Conservation (phyloP, 164 flowering plant species). For the Vitis riparia region DNA sequence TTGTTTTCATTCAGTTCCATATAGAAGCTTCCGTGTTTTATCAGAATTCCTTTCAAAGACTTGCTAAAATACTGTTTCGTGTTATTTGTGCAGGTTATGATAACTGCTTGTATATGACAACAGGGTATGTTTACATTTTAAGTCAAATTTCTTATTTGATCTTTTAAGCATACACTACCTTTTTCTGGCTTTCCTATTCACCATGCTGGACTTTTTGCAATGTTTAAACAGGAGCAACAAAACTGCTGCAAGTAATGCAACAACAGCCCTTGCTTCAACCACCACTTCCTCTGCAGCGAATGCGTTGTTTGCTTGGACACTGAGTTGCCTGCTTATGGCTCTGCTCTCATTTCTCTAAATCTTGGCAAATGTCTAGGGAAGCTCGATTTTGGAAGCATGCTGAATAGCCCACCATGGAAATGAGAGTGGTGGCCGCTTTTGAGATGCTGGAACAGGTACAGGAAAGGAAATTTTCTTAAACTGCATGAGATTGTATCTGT, state of each 20-base stretch:
- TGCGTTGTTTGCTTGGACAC: conserved; percentile 17
- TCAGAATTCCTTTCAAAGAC: background rate
- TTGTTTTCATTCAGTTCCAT: no score
- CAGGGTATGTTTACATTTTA: conserved; percentile 51
- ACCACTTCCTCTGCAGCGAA: conserved; percentile 25
- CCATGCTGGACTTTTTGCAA: background rate
- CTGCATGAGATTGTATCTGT: background rate
- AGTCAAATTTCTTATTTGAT: background rate
- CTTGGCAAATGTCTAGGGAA: background rate
- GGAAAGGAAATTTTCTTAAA: background rate
- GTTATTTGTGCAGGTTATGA: conserved; percentile 77
- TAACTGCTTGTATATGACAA: conserved; percentile 71
- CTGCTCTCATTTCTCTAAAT: conserved; percentile 10
- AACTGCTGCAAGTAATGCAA: conserved; percentile 43
- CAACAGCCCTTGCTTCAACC: conserved; percentile 33
- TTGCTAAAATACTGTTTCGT: background rate
- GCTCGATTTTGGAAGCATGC: background rate
- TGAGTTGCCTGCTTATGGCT: conserved; percentile 19
- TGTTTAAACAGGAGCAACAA: conserved; percentile 43
- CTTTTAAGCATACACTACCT: background rate
- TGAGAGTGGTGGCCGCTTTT: background rate
- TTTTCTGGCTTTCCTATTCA: background rate
- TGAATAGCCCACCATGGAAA: background rate
- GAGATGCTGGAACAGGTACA: background rate
- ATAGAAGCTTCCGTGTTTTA: background rate